A percentile compares a stretch with the other conserved stretches of the same genome.
Conservation (phyloP, 2,329 filamentous ascomycete genomes). For the Didymella exigua region DNA sequence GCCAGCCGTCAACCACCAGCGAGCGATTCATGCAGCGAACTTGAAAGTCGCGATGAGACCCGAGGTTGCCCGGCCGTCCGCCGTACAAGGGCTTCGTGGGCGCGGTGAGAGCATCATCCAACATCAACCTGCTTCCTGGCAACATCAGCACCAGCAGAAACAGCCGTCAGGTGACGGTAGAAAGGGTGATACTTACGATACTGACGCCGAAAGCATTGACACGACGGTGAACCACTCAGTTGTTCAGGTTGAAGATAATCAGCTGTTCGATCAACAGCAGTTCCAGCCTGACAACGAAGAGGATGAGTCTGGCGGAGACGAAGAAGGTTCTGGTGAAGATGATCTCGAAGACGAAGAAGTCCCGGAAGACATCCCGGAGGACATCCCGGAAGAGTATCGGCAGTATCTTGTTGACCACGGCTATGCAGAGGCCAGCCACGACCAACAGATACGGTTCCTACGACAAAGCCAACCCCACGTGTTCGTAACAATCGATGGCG, state of each 20-base stretch:
- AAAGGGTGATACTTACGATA: constrained; percentile 41
- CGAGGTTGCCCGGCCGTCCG: constrained; percentile 18
- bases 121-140: constrained; percentile 18
- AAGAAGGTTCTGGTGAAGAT: constrained; percentile 14
- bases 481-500: constrained; percentile 28
- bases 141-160: constrained; percentile 25
- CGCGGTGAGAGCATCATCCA: constrained; percentile 19
- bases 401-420: constrained; percentile 2
- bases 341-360: constrained; percentile 3
- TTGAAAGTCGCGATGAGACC: constrained; percentile 26
- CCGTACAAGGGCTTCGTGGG: constrained; percentile 1
- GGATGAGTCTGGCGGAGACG: constrained; percentile 17
- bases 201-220: constrained; percentile 47
- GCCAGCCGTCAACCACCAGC: constrained; percentile 17
- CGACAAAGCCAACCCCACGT: neutral
- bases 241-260: constrained; percentile 24
- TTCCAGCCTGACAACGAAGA: constrained; percentile 16
- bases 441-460: constrained; percentile 12
- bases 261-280: constrained; percentile 14
- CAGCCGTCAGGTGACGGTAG: constrained; percentile 21
- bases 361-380: neutral
- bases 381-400: neutral
- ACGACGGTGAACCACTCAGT: constrained; percentile 37
- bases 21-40: constrained; percentile 29
- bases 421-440: neutral